phyloP scores from a whole-genome alignment of 2,329 filamentous ascomycete genomes.

The Pseudocercospora macadamiae region DNA sequence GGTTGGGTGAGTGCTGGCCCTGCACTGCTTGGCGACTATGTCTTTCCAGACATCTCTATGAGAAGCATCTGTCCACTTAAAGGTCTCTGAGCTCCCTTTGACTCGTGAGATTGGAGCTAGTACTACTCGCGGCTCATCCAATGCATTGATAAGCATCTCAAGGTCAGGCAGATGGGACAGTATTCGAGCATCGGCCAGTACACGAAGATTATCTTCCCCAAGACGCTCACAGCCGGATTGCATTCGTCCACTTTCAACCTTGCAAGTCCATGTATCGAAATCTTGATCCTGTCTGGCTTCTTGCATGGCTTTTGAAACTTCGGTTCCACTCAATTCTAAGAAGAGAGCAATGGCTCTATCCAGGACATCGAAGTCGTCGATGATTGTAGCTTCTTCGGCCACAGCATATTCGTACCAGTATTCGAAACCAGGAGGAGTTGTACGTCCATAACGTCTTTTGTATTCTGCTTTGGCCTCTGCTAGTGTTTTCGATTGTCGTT shows the following conservation, averaged over 20 bases:
- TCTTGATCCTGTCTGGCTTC: neutral
- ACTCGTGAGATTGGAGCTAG: slow-evolving; percentile 12
- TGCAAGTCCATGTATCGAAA: neutral
- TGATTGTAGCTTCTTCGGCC: slow-evolving; percentile 42
- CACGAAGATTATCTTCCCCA: neutral
- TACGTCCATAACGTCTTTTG: slow-evolving; percentile 43
- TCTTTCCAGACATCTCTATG: neutral
- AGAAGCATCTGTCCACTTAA: neutral
- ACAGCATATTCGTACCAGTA: slow-evolving; percentile 49
- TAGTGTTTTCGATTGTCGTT: slow-evolving; percentile 16
- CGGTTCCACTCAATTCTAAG: slow-evolving; percentile 10
- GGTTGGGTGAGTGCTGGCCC: neutral
- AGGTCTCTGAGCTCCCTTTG: neutral
- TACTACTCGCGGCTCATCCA: slow-evolving; percentile 54
- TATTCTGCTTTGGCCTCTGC: slow-evolving; percentile 37
- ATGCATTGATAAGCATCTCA: slow-evolving; percentile 51
- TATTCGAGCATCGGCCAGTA: slow-evolving; percentile 3
- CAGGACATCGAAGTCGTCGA: slow-evolving; percentile 50
- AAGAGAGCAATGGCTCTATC: slow-evolving; percentile 14
- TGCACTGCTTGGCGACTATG: neutral
- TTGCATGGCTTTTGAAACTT: slow-evolving; percentile 2
- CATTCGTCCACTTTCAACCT: slow-evolving; percentile 9
- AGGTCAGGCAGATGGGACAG: slow-evolving; percentile 41
- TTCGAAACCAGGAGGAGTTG: slow-evolving; percentile 53
- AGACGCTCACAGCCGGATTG: neutral